phyloP scores from a whole-genome alignment of 768 basidiomycete genomes.

The Scleroderma bovista region DNA sequence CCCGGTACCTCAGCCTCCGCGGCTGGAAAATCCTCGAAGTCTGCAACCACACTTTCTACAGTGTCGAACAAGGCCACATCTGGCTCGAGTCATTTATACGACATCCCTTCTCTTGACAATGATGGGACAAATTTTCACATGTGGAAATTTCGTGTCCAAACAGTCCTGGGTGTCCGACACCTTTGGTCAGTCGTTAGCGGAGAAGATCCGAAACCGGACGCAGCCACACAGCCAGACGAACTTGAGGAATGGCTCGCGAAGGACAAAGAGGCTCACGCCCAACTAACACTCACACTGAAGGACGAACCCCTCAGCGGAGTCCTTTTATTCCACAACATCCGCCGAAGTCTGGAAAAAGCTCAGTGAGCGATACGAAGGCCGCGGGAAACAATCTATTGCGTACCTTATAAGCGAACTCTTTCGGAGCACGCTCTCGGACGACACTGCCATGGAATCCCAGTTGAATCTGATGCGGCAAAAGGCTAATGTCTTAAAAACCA shows the following conservation, averaged over 20 bases:
- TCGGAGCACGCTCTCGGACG: not conserved
- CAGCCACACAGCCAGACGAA: not conserved
- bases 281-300: slow-evolving; percentile 16
- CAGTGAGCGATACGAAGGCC: not conserved
- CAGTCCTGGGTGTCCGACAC: not conserved
- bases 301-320: slow-evolving; percentile 16
- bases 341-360: not conserved
- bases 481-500: slow-evolving; percentile 8
- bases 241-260: not conserved
- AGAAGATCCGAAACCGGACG: not conserved
- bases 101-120: too few species aligned
- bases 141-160: not conserved
- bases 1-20: too few species aligned
- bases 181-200: not conserved
- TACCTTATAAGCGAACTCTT: not conserved
- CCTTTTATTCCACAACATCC: not conserved
- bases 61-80: too few species aligned
- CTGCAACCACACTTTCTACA: too few species aligned
- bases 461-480: slow-evolving; percentile 2
- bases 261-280: slow-evolving; percentile 11
- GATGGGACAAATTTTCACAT: not conserved
- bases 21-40: too few species aligned
- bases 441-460: not conserved
- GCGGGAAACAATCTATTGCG: not conserved
- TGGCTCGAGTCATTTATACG: too few species aligned